A percentile compares a stretch with the other conserved stretches of the same genome.
Conservation (phyloP, 441 rosid species). For the Bruguiera hainesii region DNA sequence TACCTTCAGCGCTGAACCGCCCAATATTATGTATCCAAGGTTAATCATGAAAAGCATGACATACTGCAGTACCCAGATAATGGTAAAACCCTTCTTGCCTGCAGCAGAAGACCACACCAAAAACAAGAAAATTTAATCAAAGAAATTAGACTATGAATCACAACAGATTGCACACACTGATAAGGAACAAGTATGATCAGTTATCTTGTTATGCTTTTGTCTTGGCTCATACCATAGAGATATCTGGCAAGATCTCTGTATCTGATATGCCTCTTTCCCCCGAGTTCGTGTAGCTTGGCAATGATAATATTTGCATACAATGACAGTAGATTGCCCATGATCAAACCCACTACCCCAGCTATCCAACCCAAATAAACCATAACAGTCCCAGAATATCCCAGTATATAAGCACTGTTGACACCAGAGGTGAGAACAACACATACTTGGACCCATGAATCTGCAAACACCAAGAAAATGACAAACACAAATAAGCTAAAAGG, state of each 20-base stretch:
- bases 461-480: conserved; percentile 12
- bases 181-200: neutral
- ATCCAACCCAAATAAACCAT: conserved; percentile 95
- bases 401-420: conserved; percentile 83
- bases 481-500: conserved; percentile 13
- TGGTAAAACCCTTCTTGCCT: conserved; percentile 70
- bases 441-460: conserved; percentile 96
- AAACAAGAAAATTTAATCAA: conserved; percentile 8
- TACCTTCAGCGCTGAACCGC: conserved; percentile 90
- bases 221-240: conserved; percentile 57
- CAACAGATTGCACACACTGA: neutral
- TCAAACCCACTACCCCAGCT: conserved; percentile 66
- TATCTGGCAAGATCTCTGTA: conserved; percentile 88
- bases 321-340: conserved; percentile 65
- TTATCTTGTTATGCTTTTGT: neutral
- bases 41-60: conserved; percentile 95
- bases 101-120: conserved; percentile 22
- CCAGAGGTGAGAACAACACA: conserved; percentile 85
- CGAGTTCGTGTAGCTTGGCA: conserved; percentile 86
- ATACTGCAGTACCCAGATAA: conserved; percentile 87
- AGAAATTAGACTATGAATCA: neutral
- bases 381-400: conserved; percentile 84
- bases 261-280: conserved; percentile 86
- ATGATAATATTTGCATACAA: conserved; percentile 72
- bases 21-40: conserved; percentile 79